Evolutionary conservation across 129 eudicot species (phyloP).

Genomic region (Pulicaria dysenterica): DNA sequence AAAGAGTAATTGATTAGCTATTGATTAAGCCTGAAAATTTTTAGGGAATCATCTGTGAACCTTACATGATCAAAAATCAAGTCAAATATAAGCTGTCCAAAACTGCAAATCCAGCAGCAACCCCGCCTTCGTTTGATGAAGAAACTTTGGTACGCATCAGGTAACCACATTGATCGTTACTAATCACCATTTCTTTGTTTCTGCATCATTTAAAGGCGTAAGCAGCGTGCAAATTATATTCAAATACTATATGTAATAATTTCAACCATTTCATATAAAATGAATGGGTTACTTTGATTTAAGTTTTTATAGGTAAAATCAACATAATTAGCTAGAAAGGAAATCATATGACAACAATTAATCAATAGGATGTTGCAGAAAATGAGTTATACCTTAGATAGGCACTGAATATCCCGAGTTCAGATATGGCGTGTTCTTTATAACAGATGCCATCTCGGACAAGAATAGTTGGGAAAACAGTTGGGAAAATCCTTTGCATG

Average conservation of each 20-base stretch:
- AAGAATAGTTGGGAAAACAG: constrained; percentile 62
- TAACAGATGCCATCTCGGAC: constrained; percentile 70
- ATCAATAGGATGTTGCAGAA: constrained; percentile 8
- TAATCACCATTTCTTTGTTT: constrained; percentile 59
- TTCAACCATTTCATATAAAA: no score
- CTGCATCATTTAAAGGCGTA: constrained; percentile 41
- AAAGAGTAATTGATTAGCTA: constrained; percentile 21
- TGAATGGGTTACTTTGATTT: no score
- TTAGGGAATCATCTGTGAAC: constrained; percentile 1
- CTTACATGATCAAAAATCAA: constrained; percentile 31
- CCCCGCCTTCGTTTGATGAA: constrained; percentile 96
- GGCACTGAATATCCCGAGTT: constrained; percentile 81
- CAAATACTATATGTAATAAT: no score
- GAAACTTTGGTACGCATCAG: constrained; percentile 94
- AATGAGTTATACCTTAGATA: constrained; percentile 63
- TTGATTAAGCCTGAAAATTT: constrained; percentile 6
- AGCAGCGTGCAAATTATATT: neutral
- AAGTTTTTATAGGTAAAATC: neutral
- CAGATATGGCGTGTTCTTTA: constrained; percentile 81
- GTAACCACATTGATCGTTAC: constrained; percentile 69
- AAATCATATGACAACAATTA: neutral
- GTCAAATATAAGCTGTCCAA: constrained; percentile 83
- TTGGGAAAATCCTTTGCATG: constrained; percentile 94
- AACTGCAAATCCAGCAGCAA: constrained; percentile 96
- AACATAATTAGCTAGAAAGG: neutral